A percentile compares a stretch with the other conserved stretches of the same genome.
These are phyloP conservation scores for Monilinia laxa DNA, from an alignment of 2,329 filamentous ascomycete genomes.

Conservation along the genomic window DNA sequence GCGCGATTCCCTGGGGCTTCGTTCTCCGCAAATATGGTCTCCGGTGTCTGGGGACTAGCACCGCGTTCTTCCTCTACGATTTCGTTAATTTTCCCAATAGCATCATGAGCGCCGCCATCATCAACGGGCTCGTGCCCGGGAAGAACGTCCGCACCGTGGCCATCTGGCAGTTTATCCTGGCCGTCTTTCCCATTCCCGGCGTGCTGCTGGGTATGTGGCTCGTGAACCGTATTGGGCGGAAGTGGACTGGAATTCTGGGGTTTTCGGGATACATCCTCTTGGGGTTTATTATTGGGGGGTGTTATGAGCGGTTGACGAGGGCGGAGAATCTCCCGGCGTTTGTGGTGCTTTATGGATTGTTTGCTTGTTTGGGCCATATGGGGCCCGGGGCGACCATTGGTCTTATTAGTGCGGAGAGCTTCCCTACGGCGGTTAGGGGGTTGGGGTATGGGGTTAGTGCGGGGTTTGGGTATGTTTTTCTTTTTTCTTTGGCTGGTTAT, in stretches of 20 bases:
- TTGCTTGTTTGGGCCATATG: conserved; percentile 40
- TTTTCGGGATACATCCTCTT: conserved; percentile 11
- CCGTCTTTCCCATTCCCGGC: conserved; percentile 41
- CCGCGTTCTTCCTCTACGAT: conserved; percentile 43
- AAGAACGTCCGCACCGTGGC: conserved; percentile 41
- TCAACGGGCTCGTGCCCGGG: conserved; percentile 40
- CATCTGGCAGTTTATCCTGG: conserved; percentile 42
- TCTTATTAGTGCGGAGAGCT: conserved; percentile 40
- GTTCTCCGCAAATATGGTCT: not conserved
- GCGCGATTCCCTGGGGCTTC: not conserved
- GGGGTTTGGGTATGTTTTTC: conserved; percentile 36
- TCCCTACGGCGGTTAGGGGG: conserved; percentile 41
- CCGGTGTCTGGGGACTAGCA: conserved; percentile 38
- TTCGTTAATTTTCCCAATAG: conserved; percentile 44
- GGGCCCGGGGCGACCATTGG: conserved; percentile 42
- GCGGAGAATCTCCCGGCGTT: not conserved
- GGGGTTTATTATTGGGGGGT: not conserved
- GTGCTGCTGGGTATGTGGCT: conserved; percentile 41
- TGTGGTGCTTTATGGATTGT: not conserved
- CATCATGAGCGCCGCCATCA: conserved; percentile 42
- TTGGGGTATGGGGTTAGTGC: conserved; percentile 41
- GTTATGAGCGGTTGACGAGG: not conserved
- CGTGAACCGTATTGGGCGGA: conserved; percentile 38
- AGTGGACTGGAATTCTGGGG: conserved; percentile 2
- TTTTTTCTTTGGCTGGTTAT: too few relatives aligned